These are phyloP conservation scores for Dothistroma septosporum DNA, from an alignment of 2,329 filamentous ascomycete genomes.

Conservation along the genomic window DNA sequence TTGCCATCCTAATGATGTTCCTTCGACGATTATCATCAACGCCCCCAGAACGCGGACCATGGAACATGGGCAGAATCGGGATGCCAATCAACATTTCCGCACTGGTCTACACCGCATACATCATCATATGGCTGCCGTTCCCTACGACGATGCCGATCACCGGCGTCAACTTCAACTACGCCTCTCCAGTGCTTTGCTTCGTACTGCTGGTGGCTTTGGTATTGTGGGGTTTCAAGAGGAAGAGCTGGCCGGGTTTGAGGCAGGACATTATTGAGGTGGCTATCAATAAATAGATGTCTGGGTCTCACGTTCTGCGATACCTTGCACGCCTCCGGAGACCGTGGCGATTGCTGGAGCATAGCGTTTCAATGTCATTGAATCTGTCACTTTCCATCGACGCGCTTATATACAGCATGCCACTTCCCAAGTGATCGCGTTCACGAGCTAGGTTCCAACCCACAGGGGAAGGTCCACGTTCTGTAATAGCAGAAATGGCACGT, in stretches of 20 bases:
- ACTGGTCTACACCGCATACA: slow-evolving; percentile 23
- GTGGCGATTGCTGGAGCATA: no score
- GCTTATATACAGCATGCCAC: no score
- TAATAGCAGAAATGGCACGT: no score
- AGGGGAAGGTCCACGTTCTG: no score
- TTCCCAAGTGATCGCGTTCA: no score
- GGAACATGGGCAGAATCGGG: slow-evolving; percentile 22
- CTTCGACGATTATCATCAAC: slow-evolving; percentile 10
- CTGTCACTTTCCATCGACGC: no score
- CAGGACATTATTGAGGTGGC: slow-evolving; percentile 22
- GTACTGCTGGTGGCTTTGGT: slow-evolving; percentile 21
- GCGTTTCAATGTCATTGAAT: no score
- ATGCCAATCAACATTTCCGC: slow-evolving; percentile 25
- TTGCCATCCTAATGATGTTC: slow-evolving; percentile 25
- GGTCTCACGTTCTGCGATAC: no score
- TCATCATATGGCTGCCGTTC: slow-evolving; percentile 26
- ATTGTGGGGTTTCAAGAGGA: slow-evolving; percentile 20
- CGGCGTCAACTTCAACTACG: slow-evolving; percentile 24
- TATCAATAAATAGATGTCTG: slow-evolving; percentile 13
- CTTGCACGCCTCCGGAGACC: no score
- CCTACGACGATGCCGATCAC: slow-evolving; percentile 25
- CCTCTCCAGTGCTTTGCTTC: slow-evolving; percentile 23
- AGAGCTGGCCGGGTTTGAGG: slow-evolving; percentile 23
- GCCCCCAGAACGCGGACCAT: slow-evolving; percentile 18
- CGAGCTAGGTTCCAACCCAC: no score